These are phyloP conservation scores for Escallonia herrerae DNA, from an alignment of 129 eudicot species.

Conservation along the genomic window DNA sequence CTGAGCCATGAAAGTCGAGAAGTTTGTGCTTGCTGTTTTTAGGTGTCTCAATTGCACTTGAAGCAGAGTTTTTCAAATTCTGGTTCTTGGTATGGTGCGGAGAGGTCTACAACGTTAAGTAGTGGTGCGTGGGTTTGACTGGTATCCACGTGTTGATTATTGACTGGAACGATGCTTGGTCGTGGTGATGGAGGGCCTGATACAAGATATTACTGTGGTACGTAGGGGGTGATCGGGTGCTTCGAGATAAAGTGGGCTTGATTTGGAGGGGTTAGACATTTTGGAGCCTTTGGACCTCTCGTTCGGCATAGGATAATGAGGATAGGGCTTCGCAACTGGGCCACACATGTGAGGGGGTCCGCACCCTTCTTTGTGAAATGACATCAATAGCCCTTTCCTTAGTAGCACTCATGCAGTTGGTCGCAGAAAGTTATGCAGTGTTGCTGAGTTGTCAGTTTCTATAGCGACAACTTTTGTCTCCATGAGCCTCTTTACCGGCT, in stretches of 20 bases:
- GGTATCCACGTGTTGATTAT: background rate
- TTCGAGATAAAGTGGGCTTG: conserved; percentile 8
- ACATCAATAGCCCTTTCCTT: too few species aligned
- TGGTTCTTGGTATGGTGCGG: conserved; percentile 22
- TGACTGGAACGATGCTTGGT: background rate
- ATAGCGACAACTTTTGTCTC: too few species aligned
- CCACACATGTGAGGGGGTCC: too few species aligned
- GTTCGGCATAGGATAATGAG: conserved; percentile 30
- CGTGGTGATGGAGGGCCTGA: background rate
- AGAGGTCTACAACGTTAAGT: conserved; percentile 11
- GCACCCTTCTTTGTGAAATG: too few species aligned
- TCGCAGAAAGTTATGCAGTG: too few species aligned
- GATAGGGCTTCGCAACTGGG: conserved; percentile 10
- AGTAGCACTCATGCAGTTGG: too few species aligned
- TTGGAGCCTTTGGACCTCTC: conserved; percentile 43
- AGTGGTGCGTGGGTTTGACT: background rate
- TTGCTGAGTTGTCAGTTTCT: too few species aligned
- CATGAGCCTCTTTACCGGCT: too few species aligned
- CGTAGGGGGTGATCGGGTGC: background rate
- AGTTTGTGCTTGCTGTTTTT: background rate
- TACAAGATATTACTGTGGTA: conserved; percentile 15
- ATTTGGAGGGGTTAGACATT: background rate
- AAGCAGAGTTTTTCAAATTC: conserved; percentile 15
- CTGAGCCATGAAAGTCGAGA: conserved; percentile 51
- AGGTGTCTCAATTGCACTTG: background rate